Conservation (phyloP, 345 rosid species). For the Limnanthes douglasii region DNA sequence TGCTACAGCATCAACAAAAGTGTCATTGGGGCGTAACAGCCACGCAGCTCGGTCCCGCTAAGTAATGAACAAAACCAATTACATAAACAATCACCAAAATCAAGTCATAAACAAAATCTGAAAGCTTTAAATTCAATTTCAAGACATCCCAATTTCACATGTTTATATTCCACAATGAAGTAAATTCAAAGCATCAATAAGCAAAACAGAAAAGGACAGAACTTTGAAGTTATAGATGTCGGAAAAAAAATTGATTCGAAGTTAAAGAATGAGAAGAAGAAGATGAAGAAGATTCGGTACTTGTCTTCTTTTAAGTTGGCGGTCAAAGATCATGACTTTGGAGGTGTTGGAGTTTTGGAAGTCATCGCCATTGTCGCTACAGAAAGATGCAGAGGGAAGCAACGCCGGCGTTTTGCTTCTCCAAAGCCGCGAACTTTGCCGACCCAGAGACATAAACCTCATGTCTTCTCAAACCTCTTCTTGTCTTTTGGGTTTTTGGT, state of each 20-base stretch:
- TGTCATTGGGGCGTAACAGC: conserved; percentile 49
- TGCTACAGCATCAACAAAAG: conserved; percentile 77
- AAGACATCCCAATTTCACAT: neutral
- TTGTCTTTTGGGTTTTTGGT: too few species aligned
- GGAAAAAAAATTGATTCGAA: neutral
- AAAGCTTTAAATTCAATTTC: neutral
- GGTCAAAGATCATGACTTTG: conserved; percentile 63
- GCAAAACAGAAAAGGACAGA: neutral
- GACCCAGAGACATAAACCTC: conserved; percentile 5
- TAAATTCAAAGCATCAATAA: neutral
- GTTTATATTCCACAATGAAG: neutral
- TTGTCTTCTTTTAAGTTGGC: conserved; percentile 76
- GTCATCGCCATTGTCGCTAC: conserved; percentile 20
- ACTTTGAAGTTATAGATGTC: neutral
- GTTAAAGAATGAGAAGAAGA: neutral
- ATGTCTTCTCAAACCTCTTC: too few species aligned
- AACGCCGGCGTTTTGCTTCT: neutral
- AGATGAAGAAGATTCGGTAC: conserved; percentile 16
- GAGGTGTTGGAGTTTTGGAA: conserved; percentile 15
- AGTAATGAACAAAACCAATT: conserved; percentile 7
- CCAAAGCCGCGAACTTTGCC: conserved; percentile 4
- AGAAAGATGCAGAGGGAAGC: conserved; percentile 14
- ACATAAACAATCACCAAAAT: neutral
- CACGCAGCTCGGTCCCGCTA: conserved; percentile 99
- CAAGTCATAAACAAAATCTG: neutral